phyloP scores from a whole-genome alignment of 2,329 filamentous ascomycete genomes.

The Nemania sp. region DNA sequence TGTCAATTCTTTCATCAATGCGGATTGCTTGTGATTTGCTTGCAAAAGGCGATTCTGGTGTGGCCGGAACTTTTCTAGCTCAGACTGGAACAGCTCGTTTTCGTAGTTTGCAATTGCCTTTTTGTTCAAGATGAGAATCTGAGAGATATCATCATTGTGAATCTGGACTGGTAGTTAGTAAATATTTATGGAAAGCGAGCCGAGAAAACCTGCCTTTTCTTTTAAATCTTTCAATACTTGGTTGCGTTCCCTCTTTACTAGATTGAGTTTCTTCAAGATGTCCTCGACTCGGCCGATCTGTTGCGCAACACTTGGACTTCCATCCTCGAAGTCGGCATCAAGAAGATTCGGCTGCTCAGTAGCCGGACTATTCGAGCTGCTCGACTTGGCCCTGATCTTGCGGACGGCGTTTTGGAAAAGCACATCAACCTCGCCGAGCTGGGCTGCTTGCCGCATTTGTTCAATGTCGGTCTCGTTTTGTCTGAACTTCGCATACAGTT shows the following conservation, averaged over 20 bases:
- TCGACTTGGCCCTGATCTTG: slow-evolving; percentile 76
- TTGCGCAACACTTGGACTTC: slow-evolving; percentile 82
- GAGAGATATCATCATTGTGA: slow-evolving; percentile 96
- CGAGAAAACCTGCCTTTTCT: slow-evolving; percentile 78
- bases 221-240: slow-evolving; percentile 97
- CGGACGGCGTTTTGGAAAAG: slow-evolving; percentile 89
- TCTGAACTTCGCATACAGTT: slow-evolving; percentile 83
- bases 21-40: slow-evolving; percentile 94
- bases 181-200: slow-evolving; percentile 11
- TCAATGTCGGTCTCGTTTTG: slow-evolving; percentile 92
- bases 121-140: slow-evolving; percentile 97
- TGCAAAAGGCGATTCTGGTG: slow-evolving; percentile 92
- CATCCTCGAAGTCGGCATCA: slow-evolving; percentile 92
- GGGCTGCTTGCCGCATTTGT: slow-evolving; percentile 91
- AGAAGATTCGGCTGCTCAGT: slow-evolving; percentile 80
- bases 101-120: slow-evolving; percentile 95
- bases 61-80: slow-evolving; percentile 96
- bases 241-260: slow-evolving; percentile 90
- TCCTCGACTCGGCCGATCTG: slow-evolving; percentile 93
- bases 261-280: slow-evolving; percentile 87
- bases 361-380: slow-evolving; percentile 70
- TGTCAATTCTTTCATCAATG: slow-evolving; percentile 94
- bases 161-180: slow-evolving; percentile 66
- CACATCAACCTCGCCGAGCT: slow-evolving; percentile 86
- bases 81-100: slow-evolving; percentile 89